Evolutionary conservation across 2,329 filamentous ascomycete genomes (phyloP), one percentile per base, ranked within the genome.

Genomic region (Phoma sp.): DNA sequence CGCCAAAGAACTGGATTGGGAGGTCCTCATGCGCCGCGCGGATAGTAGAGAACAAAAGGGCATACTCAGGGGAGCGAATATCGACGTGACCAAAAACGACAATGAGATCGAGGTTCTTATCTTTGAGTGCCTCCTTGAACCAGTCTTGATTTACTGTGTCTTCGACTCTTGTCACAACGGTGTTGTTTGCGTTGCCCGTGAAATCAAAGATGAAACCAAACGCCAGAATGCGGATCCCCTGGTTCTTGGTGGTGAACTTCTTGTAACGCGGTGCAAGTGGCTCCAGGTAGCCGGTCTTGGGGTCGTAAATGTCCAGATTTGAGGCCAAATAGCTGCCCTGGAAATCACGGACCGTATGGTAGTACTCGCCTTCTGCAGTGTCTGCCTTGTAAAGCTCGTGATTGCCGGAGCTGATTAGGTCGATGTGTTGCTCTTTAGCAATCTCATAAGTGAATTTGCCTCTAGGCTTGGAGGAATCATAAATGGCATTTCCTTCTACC

Each of bases 161-260:
- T 61, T 89, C 85, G 2, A 96, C 93, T 0, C 83, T 84, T 63
- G 91, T 87, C 0, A 98, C 90, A 3, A 91, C 80, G 0, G 91
- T 96, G 73, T 98, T 98, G 72, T 96, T 95, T 51, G 89, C 89
- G 72, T 96, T 96, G 14, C 88, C 87, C 0, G 85, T 90, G 67
- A 99, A 99, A 76, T 99, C 87, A 75, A 97, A 99, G 3, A 99
- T 78, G 75, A 99, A 98, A 2, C 95, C 95, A 73, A 99, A 93
- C 0, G 93, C 90, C 43, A 96, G 80, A 53, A 99, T 86, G 13
- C 89, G 84, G 55, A 96, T 86, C 4, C 89, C 89, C 63, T 91
- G 90, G 62, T 96, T 91, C 79, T 93, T 92, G 5, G 95, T 99
- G 52, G 85, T 92, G 75, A 99, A 96, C 70, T 91, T 95, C 72